Evolutionary conservation across 495 filamentous ascomycete genomes (phyloP).

Genomic region (Xylaria telfairii): DNA sequence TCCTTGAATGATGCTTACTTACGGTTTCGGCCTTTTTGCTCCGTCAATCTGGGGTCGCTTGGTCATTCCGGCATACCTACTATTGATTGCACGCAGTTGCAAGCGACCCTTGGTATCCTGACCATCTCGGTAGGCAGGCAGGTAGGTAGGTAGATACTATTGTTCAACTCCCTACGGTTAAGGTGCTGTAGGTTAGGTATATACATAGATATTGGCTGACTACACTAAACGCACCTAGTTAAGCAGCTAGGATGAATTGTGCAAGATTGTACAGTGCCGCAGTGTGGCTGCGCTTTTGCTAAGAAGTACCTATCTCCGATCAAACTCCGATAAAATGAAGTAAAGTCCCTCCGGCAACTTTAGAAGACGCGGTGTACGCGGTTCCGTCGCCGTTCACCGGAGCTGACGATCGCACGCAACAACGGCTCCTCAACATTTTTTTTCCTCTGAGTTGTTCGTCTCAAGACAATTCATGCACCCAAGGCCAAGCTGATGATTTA

Average conservation of each 20-base stretch:
- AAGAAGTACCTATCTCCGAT: constrained; percentile 19
- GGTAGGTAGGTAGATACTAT: neutral
- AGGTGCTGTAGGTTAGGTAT: too few relatives aligned
- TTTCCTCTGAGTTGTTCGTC: neutral
- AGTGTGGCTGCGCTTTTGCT: too few relatives aligned
- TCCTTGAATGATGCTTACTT: neutral
- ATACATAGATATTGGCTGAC: neutral
- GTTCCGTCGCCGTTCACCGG: constrained; percentile 16
- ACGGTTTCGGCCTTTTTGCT: neutral
- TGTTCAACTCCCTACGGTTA: too few relatives aligned
- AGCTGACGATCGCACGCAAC: neutral
- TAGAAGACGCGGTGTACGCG: neutral
- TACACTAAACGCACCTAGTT: neutral
- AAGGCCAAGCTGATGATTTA: neutral
- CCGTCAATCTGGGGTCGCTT: neutral
- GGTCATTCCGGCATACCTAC: neutral
- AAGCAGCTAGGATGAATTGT: constrained; percentile 3
- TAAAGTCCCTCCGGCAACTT: neutral
- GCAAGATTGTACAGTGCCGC: constrained; percentile 2
- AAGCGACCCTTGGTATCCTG: neutral
- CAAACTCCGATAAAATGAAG: constrained; percentile 19
- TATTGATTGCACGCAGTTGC: neutral
- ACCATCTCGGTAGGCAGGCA: neutral
- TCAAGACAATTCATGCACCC: neutral
- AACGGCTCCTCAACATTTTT: neutral